A percentile compares a stretch with the other conserved stretches of the same genome.
Conservation (phyloP, 176 grass and related monocot genomes). For the Oryza longistaminata region DNA sequence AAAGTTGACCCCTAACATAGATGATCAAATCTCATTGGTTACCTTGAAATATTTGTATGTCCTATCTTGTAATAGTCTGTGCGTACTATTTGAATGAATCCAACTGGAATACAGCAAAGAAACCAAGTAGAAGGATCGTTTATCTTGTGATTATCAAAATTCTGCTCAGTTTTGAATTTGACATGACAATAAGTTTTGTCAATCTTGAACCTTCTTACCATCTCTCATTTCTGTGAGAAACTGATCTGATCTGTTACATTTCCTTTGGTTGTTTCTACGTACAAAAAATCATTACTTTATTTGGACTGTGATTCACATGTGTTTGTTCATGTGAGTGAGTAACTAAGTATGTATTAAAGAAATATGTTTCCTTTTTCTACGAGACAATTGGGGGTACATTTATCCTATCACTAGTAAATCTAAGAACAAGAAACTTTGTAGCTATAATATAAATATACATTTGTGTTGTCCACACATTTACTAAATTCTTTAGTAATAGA, state of each 20-base stretch:
- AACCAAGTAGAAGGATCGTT: neutral
- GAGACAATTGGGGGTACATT: neutral
- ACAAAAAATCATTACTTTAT: neutral
- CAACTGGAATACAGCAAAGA: neutral
- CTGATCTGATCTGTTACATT: conserved; percentile 1
- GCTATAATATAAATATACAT: neutral
- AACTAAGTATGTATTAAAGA: neutral
- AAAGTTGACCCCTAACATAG: neutral
- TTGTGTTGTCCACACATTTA: conserved; percentile 7
- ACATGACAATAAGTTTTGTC: neutral
- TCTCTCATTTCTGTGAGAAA: neutral
- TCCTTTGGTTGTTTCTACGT: neutral
- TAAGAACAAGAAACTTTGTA: conserved; percentile 2
- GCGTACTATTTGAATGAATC: neutral
- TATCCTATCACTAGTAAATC: neutral
- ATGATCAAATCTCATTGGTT: neutral
- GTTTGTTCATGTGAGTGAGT: neutral
- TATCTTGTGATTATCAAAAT: neutral
- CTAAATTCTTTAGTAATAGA: conserved; percentile 57
- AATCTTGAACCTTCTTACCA: neutral
- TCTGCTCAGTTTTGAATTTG: neutral
- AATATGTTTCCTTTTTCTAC: neutral
- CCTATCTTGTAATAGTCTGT: neutral
- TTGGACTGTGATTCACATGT: neutral
- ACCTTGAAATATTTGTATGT: neutral